phyloP scores from a whole-genome alignment of 176 grass and related monocot genomes.

The Triticum dicoccoides region DNA sequence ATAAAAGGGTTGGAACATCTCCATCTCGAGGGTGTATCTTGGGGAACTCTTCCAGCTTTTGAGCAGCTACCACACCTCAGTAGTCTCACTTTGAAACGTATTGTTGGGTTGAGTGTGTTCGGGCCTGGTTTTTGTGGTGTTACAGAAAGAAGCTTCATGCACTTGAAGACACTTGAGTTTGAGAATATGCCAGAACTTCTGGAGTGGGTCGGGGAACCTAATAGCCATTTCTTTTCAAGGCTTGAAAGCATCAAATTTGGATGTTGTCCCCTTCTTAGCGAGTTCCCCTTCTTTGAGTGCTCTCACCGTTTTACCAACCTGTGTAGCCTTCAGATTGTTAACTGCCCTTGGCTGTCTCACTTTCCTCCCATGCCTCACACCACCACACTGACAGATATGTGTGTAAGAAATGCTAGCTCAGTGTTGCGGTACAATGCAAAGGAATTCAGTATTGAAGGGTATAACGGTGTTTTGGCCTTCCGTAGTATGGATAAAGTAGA shows the following conservation, averaged over 20 bases:
- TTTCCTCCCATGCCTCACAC: background rate
- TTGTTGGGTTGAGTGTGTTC: accelerated
- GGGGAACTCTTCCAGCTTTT: too few species aligned
- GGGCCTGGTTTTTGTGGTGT: background rate
- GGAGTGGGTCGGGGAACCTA: background rate
- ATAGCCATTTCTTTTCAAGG: background rate
- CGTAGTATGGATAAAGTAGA: background rate
- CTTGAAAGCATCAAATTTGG: background rate
- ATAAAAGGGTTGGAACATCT: too few species aligned
- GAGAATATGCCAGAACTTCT: background rate
- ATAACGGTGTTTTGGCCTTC: background rate
- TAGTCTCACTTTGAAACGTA: too few species aligned
- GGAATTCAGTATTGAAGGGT: background rate
- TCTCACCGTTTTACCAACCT: background rate
- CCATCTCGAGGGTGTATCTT: too few species aligned
- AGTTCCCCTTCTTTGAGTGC: background rate
- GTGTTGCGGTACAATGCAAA: too few species aligned
- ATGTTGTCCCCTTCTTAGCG: background rate
- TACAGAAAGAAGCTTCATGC: background rate
- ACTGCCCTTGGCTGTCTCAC: background rate
- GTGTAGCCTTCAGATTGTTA: background rate
- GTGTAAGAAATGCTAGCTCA: background rate
- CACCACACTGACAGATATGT: background rate
- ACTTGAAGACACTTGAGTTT: background rate
- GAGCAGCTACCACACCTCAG: too few species aligned